Conservation (phyloP, 2,329 filamentous ascomycete species). For the Fusarium verrucosum region DNA sequence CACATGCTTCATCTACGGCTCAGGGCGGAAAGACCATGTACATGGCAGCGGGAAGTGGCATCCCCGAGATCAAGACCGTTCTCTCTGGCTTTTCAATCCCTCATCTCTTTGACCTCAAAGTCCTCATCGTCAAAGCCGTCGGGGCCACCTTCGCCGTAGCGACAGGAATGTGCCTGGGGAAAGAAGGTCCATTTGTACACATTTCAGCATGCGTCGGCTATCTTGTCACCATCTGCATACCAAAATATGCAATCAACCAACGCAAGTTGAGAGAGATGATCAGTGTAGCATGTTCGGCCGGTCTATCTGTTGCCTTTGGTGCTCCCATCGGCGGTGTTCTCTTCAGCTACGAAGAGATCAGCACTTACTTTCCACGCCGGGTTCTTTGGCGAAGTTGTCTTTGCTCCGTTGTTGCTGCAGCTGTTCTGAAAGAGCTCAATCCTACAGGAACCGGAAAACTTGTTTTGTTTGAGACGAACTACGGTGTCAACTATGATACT, state of each 20-base stretch:
- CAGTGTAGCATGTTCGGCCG: conserved; percentile 22
- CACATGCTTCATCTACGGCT: background rate
- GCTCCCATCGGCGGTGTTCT: conserved; percentile 28
- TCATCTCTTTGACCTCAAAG: conserved; percentile 23
- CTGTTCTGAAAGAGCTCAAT: conserved; percentile 25
- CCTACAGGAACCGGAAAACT: conserved; percentile 25
- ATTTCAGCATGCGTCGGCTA: conserved; percentile 32
- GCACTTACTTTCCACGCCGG: conserved; percentile 27
- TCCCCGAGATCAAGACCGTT: conserved; percentile 27
- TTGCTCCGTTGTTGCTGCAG: conserved; percentile 22
- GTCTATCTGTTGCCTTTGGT: conserved; percentile 24
- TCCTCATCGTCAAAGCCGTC: conserved; percentile 25
- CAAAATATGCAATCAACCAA: conserved; percentile 22
- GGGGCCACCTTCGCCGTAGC: conserved; percentile 26
- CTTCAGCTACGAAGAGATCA: conserved; percentile 34
- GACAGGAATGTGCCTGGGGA: conserved; percentile 31
- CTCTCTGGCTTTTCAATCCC: conserved; percentile 26
- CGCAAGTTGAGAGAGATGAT: conserved; percentile 27
- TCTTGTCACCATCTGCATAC: conserved; percentile 4
- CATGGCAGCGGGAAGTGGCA: conserved; percentile 32
- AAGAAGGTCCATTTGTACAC: conserved; percentile 28
- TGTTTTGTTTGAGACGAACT: conserved; percentile 31
- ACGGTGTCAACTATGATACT: conserved; percentile 24
- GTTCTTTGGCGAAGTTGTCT: conserved; percentile 26
- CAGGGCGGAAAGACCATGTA: conserved; percentile 17